A percentile compares a stretch with the other conserved stretches of the same genome.
phyloP scores from a whole-genome alignment of 768 basidiomycete genomes.

The Trametes maxima region DNA sequence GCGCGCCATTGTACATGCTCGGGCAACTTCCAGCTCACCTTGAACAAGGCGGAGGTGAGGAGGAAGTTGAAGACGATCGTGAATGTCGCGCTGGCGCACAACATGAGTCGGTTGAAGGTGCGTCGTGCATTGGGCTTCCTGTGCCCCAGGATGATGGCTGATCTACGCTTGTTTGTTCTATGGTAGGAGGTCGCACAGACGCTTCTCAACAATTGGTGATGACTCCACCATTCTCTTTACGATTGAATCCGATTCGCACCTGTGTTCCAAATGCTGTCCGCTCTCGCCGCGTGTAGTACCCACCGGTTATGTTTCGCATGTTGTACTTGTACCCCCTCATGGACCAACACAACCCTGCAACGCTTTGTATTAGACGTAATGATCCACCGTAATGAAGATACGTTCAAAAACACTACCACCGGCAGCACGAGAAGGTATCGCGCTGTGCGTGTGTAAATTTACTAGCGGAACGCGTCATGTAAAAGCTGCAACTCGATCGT shows the following conservation, averaged over 20 bases:
- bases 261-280: not conserved
- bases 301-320: conserved; percentile 8
- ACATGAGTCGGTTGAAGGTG: conserved; percentile 68
- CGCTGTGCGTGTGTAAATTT: too few species aligned
- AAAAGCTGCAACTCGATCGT: too few species aligned
- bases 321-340: conserved; percentile 15
- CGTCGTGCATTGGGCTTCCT: conserved; percentile 18
- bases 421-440: too few species aligned
- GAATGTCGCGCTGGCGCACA: conserved; percentile 79
- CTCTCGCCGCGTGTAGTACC: conserved; percentile 8
- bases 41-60: conserved; percentile 71
- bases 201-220: conserved; percentile 41
- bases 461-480: too few species aligned
- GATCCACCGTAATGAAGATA: not conserved
- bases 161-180: not conserved
- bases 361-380: not conserved
- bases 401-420: not conserved
- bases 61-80: conserved; percentile 78
- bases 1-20: conserved; percentile 87
- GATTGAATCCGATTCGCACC: not conserved
- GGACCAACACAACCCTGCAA: not conserved
- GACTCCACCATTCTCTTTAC: not conserved
- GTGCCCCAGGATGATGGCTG: not conserved
- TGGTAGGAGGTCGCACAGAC: conserved; percentile 43
- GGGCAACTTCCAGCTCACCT: conserved; percentile 73